Evolutionary conservation across 768 basidiomycete genomes (phyloP).

Genomic region (Tubosaeta sp.): DNA sequence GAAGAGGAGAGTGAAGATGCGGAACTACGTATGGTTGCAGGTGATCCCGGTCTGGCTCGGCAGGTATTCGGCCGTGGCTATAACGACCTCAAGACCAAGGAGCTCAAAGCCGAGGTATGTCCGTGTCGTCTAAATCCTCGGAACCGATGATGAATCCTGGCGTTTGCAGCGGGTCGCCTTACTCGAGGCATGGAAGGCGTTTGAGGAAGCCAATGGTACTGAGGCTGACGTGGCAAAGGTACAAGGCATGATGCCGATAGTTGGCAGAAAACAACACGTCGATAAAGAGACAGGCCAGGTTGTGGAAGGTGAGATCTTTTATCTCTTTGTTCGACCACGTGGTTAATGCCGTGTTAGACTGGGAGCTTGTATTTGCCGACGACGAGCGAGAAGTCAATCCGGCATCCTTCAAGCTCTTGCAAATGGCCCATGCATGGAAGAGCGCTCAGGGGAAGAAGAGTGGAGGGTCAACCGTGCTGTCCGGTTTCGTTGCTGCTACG

Average conservation of each 20-base stretch:
- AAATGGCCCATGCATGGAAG: slow-evolving; percentile 93
- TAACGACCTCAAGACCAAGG: slow-evolving; percentile 76
- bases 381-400: slow-evolving; percentile 94
- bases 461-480: slow-evolving; percentile 34
- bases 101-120: slow-evolving; percentile 83
- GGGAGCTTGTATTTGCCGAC: slow-evolving; percentile 94
- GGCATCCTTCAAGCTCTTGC: slow-evolving; percentile 91
- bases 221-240: slow-evolving; percentile 75
- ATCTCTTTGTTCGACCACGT: not conserved
- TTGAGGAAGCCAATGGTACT: slow-evolving; percentile 79
- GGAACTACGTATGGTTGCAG: slow-evolving; percentile 58
- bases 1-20: slow-evolving; percentile 57
- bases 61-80: slow-evolving; percentile 85
- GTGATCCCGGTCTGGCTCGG: slow-evolving; percentile 66
- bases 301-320: slow-evolving; percentile 64
- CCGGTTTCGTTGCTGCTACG: slow-evolving; percentile 47
- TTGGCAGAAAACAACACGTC: slow-evolving; percentile 78
- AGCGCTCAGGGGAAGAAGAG: slow-evolving; percentile 43
- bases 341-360: slow-evolving; percentile 50
- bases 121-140: not conserved
- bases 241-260: slow-evolving; percentile 89
- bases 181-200: slow-evolving; percentile 92
- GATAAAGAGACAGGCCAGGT: slow-evolving; percentile 82
- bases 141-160: slow-evolving; percentile 1
- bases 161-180: slow-evolving; percentile 75